Evolutionary conservation across 108 stramenopile species (phyloP).

Genomic region (Skeletonema grethae): DNA sequence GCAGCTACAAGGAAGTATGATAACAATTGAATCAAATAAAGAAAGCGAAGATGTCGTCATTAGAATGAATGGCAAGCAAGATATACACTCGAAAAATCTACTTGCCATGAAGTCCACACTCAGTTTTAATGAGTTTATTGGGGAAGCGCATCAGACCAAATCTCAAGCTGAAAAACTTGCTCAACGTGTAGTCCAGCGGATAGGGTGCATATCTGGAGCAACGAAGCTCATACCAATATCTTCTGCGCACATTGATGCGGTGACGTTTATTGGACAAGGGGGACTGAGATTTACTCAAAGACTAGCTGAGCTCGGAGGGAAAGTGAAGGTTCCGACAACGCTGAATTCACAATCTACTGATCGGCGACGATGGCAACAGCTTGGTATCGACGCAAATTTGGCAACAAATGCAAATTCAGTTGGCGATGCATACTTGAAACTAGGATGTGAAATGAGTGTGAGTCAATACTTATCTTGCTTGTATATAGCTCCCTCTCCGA

Average conservation of each 20-base stretch:
- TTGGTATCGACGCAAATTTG: constrained; percentile 54
- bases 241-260: constrained; percentile 79
- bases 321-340: constrained; percentile 76
- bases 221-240: constrained; percentile 44
- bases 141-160: background rate
- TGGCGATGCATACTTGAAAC: constrained; percentile 72
- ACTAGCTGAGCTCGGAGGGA: constrained; percentile 65
- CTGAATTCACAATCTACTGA: constrained; percentile 79
- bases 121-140: background rate
- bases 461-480: background rate
- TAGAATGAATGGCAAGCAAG: background rate
- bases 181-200: constrained; percentile 51
- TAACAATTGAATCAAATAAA: background rate
- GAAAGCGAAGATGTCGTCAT: constrained; percentile 15
- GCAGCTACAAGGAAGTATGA: background rate
- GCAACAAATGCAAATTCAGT: constrained; percentile 56
- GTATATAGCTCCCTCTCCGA: background rate
- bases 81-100: constrained; percentile 13
- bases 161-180: constrained; percentile 56
- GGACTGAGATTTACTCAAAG: constrained; percentile 65
- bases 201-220: constrained; percentile 52
- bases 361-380: constrained; percentile 62
- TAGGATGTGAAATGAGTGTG: constrained; percentile 60
- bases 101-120: constrained; percentile 5
- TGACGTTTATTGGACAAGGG: constrained; percentile 84